Evolutionary conservation across 306 rosid species (phyloP).

Genomic region (Benincasa hispida): DNA sequence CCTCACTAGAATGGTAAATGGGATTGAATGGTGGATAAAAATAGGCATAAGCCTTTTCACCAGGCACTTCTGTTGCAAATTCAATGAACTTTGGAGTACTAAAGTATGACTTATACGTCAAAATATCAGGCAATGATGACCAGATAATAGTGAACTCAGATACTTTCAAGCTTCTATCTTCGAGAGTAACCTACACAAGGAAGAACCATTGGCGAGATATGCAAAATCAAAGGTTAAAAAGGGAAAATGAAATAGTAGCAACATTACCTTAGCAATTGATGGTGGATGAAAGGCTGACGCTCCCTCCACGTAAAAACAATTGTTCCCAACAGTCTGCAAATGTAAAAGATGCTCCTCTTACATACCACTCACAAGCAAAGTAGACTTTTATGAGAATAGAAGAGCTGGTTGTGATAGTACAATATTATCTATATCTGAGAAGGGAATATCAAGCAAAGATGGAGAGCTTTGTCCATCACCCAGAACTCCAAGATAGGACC

Average conservation of each 20-base stretch:
- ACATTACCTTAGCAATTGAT: constrained; percentile 66
- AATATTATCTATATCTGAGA: constrained; percentile 67
- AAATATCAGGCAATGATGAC: constrained; percentile 80
- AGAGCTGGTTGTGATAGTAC: constrained; percentile 28
- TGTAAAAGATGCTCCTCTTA: constrained; percentile 13
- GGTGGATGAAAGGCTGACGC: constrained; percentile 63
- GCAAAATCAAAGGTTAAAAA: not conserved
- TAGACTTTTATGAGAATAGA: not conserved
- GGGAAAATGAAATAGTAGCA: not conserved
- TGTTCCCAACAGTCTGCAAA: constrained; percentile 48
- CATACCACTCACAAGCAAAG: not conserved
- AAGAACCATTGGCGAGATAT: not conserved
- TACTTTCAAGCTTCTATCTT: constrained; percentile 36
- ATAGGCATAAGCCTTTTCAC: constrained; percentile 81
- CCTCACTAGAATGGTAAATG: constrained; percentile 39
- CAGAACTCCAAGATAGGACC: constrained; percentile 73
- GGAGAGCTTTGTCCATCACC: constrained; percentile 45
- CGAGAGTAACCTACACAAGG: constrained; percentile 48
- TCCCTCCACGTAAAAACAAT: constrained; percentile 67
- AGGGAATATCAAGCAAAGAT: constrained; percentile 61
- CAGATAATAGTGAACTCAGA: constrained; percentile 54
- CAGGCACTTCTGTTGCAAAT: constrained; percentile 84
- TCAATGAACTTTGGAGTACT: constrained; percentile 70
- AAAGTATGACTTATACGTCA: constrained; percentile 44
- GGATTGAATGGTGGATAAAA: constrained; percentile 74